Percentiles rank a stretch among this genome's conserved stretches.
Evolutionary conservation across 139 green algal genomes (phyloP).

Genomic region (Tetradesmus obliquus): DNA sequence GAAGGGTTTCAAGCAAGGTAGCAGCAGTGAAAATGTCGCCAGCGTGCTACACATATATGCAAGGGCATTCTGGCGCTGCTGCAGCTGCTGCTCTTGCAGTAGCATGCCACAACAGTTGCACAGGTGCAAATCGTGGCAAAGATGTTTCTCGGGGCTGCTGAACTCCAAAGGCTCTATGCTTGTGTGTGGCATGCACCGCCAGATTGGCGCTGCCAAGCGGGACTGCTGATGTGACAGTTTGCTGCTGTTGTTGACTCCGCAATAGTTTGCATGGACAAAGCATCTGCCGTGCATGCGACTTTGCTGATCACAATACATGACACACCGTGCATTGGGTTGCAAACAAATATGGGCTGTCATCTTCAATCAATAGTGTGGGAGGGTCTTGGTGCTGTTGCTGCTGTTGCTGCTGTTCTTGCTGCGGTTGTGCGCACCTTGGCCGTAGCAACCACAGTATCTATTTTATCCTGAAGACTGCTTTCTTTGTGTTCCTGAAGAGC

Average conservation of each 20-base stretch:
- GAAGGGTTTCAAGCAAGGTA: neutral
- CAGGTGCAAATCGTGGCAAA: neutral
- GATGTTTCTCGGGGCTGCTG: no score
- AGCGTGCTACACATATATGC: neutral
- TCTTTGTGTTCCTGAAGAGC: conserved; percentile 32
- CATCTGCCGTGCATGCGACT: neutral
- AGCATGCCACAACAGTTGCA: neutral
- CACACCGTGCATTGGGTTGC: no score
- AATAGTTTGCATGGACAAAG: no score
- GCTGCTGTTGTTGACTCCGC: conserved; percentile 1
- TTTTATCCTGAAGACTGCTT: conserved; percentile 9
- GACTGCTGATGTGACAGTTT: neutral
- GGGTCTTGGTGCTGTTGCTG: neutral
- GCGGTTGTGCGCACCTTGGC: conserved; percentile 44
- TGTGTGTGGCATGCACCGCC: neutral
- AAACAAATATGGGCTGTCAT: neutral
- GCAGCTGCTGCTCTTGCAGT: neutral
- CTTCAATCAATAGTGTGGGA: neutral
- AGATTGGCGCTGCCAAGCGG: neutral
- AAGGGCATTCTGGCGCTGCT: neutral
- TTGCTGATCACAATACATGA: neutral
- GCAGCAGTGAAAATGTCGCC: neutral
- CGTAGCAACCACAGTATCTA: conserved; percentile 22
- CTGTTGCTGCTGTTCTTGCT: neutral
- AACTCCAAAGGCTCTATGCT: neutral